Evolutionary conservation across 1,284 basidiomycete species (phyloP).

Genomic region (Athelia sp.): DNA sequence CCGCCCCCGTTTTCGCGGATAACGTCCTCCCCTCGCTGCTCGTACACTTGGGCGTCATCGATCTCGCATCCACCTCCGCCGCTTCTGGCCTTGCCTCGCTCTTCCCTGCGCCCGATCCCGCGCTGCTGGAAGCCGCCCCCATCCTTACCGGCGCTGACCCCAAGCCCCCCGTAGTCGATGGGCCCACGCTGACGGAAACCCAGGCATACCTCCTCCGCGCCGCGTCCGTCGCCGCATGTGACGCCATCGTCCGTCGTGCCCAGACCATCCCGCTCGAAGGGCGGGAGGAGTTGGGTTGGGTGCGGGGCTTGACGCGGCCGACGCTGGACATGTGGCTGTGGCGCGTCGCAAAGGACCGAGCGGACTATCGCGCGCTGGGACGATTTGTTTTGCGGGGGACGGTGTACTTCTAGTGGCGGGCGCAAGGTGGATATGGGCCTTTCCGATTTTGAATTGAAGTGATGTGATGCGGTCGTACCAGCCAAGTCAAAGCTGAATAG

Average conservation of each 20-base stretch:
- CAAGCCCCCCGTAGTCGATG: conserved; percentile 41
- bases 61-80: conserved; percentile 69
- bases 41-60: conserved; percentile 70
- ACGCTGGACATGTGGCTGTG: conserved; percentile 73
- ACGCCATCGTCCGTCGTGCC: conserved; percentile 56
- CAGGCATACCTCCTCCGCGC: conserved; percentile 79
- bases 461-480: no score
- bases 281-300: conserved; percentile 31
- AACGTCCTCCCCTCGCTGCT: conserved; percentile 85
- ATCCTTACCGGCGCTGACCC: conserved; percentile 31
- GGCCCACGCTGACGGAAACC: conserved; percentile 51
- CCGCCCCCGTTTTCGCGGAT: conserved; percentile 77
- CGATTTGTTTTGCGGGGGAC: conserved; percentile 63
- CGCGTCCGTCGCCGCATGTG: conserved; percentile 73
- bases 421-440: no score
- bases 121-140: conserved; percentile 30
- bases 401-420: conserved; percentile 62
- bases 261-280: conserved; percentile 31
- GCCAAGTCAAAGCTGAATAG: no score
- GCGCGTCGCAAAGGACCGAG: conserved; percentile 69
- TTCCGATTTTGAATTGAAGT: no score
- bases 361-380: conserved; percentile 58
- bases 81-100: conserved; percentile 33
- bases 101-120: conserved; percentile 40
- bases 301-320: conserved; percentile 52